Evolutionary conservation across 192 early-diverging fungal species (phyloP), one percentile per base, ranked within the genome.

Genomic region (Podila horticola): DNA sequence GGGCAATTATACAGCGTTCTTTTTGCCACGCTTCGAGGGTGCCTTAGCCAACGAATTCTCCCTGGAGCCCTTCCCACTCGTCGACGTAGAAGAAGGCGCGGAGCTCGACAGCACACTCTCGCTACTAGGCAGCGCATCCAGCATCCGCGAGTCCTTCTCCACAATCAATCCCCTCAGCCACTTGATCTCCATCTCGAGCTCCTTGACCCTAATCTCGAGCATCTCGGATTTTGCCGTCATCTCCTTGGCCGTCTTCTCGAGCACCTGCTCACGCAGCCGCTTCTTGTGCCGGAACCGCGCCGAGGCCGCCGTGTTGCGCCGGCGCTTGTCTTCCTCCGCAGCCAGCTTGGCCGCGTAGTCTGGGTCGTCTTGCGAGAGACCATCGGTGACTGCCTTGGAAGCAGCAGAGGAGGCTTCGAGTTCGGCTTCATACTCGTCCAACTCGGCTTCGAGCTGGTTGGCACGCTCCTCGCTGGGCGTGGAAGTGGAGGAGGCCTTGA

Each of bases 261-360:
- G 82, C 19, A 89, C 90, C 84, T 95, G 92, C 82, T 98, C 97
- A 51, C 94, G 90, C 71, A 93, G 82, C 82, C 98, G 97, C 83
- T 98, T 99, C 86, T 97, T 96, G 52, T 93, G 88, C 20, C 98
- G 91, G 89, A 99, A 99, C 22, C 98, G 86, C 17, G 97, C 97
- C 8, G 94, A 96, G 2, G 98, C 98, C 5, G 92, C 96, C 4
- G 97, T 99, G 89, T 99, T 99, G 55, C 97, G 89, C 24, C 92
- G 87, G 51, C 97, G 90, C 86, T 98, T 97, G 82, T 99, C 96
- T 34, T 92, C 94, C 49, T 93, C 90, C 3, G 88, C 90, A 0
- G 86, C 79, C 19, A 73, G 38, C 62, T 79, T 72, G 4, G 58
- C 31, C 7, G 62, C 36, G 38, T 71, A 69, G 7, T 84, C 82